A percentile compares a stretch with the other conserved stretches of the same genome.
Evolutionary conservation across 331 rosid genomes (phyloP).

Genomic region (Acacia pycnantha): DNA sequence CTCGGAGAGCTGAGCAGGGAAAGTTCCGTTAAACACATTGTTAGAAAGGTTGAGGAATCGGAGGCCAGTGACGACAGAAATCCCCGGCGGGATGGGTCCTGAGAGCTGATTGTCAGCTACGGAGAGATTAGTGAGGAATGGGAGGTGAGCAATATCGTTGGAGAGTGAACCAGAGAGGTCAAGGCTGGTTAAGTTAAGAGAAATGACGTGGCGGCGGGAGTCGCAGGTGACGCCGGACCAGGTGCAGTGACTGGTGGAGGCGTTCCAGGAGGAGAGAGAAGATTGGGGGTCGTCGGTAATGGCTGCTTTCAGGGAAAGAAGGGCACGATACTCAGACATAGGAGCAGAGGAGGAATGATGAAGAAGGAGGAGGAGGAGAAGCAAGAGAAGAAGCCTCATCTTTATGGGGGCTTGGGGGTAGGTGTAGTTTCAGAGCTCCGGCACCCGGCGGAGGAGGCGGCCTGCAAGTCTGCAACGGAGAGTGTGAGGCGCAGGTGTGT

Average conservation of each 20-base stretch:
- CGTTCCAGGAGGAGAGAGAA: conserved; percentile 63
- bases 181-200: conserved; percentile 58
- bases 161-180: conserved; percentile 60
- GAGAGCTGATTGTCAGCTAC: conserved; percentile 58
- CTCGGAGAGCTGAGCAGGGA: conserved; percentile 57
- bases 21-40: conserved; percentile 65
- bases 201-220: conserved; percentile 49
- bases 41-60: conserved; percentile 78
- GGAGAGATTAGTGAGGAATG: conserved; percentile 53
- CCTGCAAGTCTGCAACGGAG: neutral
- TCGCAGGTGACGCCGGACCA: conserved; percentile 77
- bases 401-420: neutral
- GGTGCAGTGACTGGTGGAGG: conserved; percentile 50
- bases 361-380: conserved; percentile 35
- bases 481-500: neutral
- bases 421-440: neutral
- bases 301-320: conserved; percentile 58
- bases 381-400: conserved; percentile 55
- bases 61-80: conserved; percentile 51
- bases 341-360: conserved; percentile 25
- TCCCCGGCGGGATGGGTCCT: conserved; percentile 65
- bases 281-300: conserved; percentile 52
- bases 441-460: neutral
- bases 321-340: conserved; percentile 59
- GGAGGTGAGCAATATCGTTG: conserved; percentile 53